phyloP scores from a whole-genome alignment of 352 stramenopile species.

The Phytophthora lateralis region DNA sequence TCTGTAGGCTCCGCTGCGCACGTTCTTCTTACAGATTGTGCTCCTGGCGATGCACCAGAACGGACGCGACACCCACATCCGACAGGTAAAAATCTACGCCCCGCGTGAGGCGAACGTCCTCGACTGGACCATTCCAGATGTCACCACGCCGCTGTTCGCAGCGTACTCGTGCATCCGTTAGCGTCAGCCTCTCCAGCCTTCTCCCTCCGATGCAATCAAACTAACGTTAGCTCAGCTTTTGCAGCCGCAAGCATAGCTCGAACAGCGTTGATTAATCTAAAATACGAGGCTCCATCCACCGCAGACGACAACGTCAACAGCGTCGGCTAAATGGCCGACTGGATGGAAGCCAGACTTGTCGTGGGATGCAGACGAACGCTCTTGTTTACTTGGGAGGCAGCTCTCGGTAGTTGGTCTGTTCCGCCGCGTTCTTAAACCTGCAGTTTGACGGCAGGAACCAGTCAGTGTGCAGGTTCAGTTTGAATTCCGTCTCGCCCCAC shows the following conservation, averaged over 20 bases:
- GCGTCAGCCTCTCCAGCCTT: background rate
- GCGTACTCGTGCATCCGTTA: slow-evolving; percentile 69
- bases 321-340: background rate
- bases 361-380: background rate
- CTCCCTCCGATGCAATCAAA: background rate
- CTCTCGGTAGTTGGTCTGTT: slow-evolving; percentile 43
- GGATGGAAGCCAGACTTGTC: background rate
- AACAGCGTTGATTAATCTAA: slow-evolving; percentile 22
- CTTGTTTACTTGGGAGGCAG: slow-evolving; percentile 13
- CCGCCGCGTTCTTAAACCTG: slow-evolving; percentile 56
- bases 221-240: background rate
- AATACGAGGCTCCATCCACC: slow-evolving; percentile 3
- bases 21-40: slow-evolving; percentile 97
- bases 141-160: slow-evolving; percentile 72
- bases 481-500: slow-evolving; percentile 11
- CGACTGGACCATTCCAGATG: slow-evolving; percentile 55
- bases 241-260: background rate
- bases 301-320: too few relatives aligned
- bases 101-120: slow-evolving; percentile 64
- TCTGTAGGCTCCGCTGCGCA: slow-evolving; percentile 67
- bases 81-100: slow-evolving; percentile 93
- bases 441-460: slow-evolving; percentile 1
- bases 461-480: slow-evolving; percentile 2
- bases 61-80: slow-evolving; percentile 95
- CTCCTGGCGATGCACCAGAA: slow-evolving; percentile 99